Evolutionary conservation across 2,329 filamentous ascomycete species (phyloP), one percentile per base, ranked within the genome.

Genomic region (Fusarium staphyleae): DNA sequence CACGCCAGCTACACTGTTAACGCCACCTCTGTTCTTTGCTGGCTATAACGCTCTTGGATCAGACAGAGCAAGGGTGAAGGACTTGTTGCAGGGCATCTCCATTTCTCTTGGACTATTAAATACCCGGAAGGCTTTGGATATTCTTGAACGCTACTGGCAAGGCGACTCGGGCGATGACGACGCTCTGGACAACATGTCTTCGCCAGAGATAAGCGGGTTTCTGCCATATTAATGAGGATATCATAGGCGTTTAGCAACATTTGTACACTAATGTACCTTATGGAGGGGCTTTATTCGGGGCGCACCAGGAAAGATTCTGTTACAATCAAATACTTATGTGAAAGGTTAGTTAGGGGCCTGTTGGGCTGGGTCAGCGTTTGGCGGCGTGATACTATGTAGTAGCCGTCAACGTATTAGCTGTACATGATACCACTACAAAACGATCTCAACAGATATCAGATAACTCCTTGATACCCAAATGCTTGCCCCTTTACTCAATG

Each of bases 1-100:
- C 2, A 61, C 58, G 0, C 58, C 58, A 1, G 54, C 57, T 3
- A 61, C 58, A 3, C 13, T 61, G 3, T 45, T 61, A 0, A 61
- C 58, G 0, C 58, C 58, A 2, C 58, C 58, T 13, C 19, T 61
- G 0, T 61, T 62, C 15, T 61, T 61, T 35, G 58, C 58, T 0
- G 58, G 58, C 0, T 61, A 58, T 2, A 58, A 61, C 7, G 58
- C 58, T 2, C 18, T 61, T 13, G 45, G 54, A 10, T n/a, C 33
- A 2, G 48, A 62, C n/a, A 43, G 58, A 3, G 37, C 37, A 5
- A 51, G 48, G 3, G 57, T 62, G 26, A 61, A 59, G 34, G 45
- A 18, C 11, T 34, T 55, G 1, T 19, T 61, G 1, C 58, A 59
- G 5, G 58, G 45, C 6, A 57, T 61, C 3, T 61, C 58, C 2